phyloP scores from a whole-genome alignment of 2,329 filamentous ascomycete species.

The Aspergillus floridensis region DNA sequence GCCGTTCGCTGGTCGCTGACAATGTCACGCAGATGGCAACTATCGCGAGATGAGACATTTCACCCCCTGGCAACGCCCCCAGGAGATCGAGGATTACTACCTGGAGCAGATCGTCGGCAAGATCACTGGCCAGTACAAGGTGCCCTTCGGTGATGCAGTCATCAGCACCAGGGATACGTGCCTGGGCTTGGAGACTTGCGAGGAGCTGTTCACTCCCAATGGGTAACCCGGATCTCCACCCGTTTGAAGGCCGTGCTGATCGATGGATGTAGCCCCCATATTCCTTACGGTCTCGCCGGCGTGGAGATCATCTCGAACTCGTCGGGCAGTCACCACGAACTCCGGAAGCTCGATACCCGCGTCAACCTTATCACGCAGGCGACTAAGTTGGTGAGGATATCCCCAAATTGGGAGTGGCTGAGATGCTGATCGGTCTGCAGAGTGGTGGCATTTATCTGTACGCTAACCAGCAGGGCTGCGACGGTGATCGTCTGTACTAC shows the following conservation, averaged over 20 bases:
- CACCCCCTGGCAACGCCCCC: constrained; percentile 60
- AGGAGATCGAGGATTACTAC: constrained; percentile 61
- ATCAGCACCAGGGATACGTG: constrained; percentile 62
- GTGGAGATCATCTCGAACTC: constrained; percentile 71
- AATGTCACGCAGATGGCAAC: constrained; percentile 54
- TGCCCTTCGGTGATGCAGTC: constrained; percentile 67
- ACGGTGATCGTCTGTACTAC: constrained; percentile 62
- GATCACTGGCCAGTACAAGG: constrained; percentile 55
- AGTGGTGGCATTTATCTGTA: constrained; percentile 55
- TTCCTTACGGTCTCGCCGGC: constrained; percentile 58
- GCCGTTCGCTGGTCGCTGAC: neutral
- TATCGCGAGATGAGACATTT: constrained; percentile 63
- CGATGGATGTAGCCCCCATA: constrained; percentile 49
- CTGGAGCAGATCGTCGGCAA: constrained; percentile 59
- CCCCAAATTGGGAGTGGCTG: too few species aligned
- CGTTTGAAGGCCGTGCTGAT: constrained; percentile 8
- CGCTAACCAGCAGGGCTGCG: constrained; percentile 60
- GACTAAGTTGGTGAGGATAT: constrained; percentile 44
- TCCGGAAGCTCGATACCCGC: constrained; percentile 64
- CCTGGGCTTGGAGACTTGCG: constrained; percentile 65
- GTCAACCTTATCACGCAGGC: constrained; percentile 65
- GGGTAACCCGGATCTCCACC: constrained; percentile 17
- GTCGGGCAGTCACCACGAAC: constrained; percentile 64
- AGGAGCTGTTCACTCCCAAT: constrained; percentile 63
- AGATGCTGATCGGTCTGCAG: constrained; percentile 22